A percentile compares a stretch with the other conserved stretches of the same genome.
Conservation (phyloP, 2,329 filamentous ascomycete species). For the Calonectria hawksworthii region DNA sequence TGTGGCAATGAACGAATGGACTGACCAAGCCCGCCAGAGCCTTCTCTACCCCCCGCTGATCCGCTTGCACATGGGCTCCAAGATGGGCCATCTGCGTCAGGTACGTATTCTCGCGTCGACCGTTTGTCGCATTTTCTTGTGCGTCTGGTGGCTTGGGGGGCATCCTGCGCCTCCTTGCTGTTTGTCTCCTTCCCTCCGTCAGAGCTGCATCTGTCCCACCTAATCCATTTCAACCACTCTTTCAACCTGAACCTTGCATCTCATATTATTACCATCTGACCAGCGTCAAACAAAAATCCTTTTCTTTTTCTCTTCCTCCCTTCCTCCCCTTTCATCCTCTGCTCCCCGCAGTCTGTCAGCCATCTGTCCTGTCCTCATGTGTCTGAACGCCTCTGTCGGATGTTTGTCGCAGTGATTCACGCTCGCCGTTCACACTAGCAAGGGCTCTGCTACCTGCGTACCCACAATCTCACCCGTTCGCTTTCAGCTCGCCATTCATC, state of each 20-base stretch:
- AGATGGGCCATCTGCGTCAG: conserved; percentile 18
- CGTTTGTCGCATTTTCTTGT: conserved; percentile 19
- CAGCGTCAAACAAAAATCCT: background rate
- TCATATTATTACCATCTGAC: background rate
- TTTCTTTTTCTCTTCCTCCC: background rate
- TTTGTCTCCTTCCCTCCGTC: conserved; percentile 2
- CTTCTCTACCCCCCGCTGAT: conserved; percentile 14
- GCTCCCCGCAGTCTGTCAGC: too few relatives aligned
- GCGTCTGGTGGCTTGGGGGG: conserved; percentile 1
- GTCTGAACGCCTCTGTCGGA: background rate
- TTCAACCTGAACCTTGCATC: conserved; percentile 21
- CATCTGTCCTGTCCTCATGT: background rate
- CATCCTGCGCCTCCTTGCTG: conserved; percentile 17
- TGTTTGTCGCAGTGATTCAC: conserved; percentile 3
- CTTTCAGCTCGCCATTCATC: background rate
- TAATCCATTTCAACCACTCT: conserved; percentile 7
- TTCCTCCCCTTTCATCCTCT: background rate
- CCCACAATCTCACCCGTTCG: background rate
- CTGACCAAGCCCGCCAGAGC: conserved; percentile 25
- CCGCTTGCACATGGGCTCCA: conserved; percentile 6
- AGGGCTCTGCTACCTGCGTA: background rate
- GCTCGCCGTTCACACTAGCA: conserved; percentile 6
- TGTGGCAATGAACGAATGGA: background rate
- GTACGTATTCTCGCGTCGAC: conserved; percentile 20
- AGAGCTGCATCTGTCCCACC: conserved; percentile 21